Conservation (phyloP, 2,329 filamentous ascomycete species). For the Didymella glomerata region DNA sequence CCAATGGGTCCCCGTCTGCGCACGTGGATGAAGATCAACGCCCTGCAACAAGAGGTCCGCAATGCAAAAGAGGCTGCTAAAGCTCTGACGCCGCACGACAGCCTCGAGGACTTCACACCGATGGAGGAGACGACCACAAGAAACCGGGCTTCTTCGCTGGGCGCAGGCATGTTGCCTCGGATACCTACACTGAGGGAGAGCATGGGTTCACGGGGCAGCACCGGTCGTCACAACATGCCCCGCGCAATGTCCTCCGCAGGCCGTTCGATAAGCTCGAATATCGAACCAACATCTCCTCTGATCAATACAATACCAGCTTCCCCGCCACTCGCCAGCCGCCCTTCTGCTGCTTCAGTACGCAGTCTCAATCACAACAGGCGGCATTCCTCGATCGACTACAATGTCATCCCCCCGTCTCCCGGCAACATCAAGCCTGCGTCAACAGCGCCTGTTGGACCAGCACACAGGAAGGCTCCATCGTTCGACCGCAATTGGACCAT, state of each 20-base stretch:
- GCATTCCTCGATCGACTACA: slow-evolving; percentile 85
- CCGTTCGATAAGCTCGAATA: slow-evolving; percentile 39
- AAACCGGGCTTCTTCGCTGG: slow-evolving; percentile 57
- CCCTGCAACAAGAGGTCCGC: slow-evolving; percentile 85
- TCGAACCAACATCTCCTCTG: slow-evolving; percentile 54
- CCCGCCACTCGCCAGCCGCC: slow-evolving; percentile 58
- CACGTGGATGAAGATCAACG: slow-evolving; percentile 96
- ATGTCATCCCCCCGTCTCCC: slow-evolving; percentile 47
- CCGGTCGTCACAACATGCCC: slow-evolving; percentile 39
- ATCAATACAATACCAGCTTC: slow-evolving; percentile 55
- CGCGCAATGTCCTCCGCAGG: slow-evolving; percentile 46
- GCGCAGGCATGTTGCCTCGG: slow-evolving; percentile 47
- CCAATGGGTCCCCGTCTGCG: slow-evolving; percentile 88
- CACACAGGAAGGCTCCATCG: slow-evolving; percentile 65
- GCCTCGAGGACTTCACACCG: slow-evolving; percentile 28
- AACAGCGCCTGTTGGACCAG: slow-evolving; percentile 33
- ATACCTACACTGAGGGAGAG: slow-evolving; percentile 50
- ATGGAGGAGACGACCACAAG: slow-evolving; percentile 54
- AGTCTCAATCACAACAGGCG: slow-evolving; percentile 84
- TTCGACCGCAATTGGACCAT: slow-evolving; percentile 68
- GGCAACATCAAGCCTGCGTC: slow-evolving; percentile 34
- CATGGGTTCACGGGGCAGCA: slow-evolving; percentile 37
- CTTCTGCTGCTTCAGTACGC: slow-evolving; percentile 82
- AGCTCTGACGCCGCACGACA: slow-evolving; percentile 49
- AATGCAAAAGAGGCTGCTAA: slow-evolving; percentile 56